Conservation (phyloP, 1,284 basidiomycete species). For the Leccinum angustisporum region DNA sequence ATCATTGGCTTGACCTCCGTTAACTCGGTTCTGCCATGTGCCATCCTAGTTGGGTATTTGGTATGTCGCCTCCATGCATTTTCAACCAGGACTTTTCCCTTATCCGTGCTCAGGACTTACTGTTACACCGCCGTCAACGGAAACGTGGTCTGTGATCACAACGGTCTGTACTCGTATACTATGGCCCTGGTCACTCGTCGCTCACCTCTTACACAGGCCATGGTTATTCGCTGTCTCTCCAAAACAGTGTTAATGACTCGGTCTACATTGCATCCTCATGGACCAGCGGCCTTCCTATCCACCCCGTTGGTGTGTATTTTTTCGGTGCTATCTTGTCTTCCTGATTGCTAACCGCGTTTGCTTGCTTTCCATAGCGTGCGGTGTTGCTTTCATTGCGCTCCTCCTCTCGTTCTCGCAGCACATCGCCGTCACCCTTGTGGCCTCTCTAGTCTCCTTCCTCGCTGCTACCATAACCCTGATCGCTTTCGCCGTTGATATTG, state of each 20-base stretch:
- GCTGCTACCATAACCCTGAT: conserved; percentile 64
- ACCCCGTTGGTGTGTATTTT: conserved; percentile 59
- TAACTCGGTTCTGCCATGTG: conserved; percentile 16
- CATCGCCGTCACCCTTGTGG: conserved; percentile 54
- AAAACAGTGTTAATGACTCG: conserved; percentile 25
- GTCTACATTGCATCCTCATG: conserved; percentile 55
- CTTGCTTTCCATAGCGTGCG: conserved; percentile 48
- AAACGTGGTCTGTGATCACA: conserved; percentile 17
- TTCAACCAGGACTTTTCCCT: background rate
- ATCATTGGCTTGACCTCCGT: background rate
- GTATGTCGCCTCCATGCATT: conserved; percentile 13
- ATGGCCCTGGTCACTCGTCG: conserved; percentile 14
- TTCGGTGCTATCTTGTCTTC: conserved; percentile 1
- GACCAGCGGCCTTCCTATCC: conserved; percentile 72
- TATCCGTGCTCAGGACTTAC: conserved; percentile 25
- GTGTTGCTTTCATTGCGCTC: conserved; percentile 61
- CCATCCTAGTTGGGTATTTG: conserved; percentile 30
- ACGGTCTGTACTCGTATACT: conserved; percentile 13
- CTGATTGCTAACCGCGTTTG: conserved; percentile 8
- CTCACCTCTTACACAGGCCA: conserved; percentile 38
- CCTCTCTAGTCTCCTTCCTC: conserved; percentile 64
- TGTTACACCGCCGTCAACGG: conserved; percentile 22
- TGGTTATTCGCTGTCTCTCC: conserved; percentile 49
- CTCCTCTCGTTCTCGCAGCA: conserved; percentile 63
- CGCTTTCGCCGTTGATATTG: conserved; percentile 73